phyloP scores from a whole-genome alignment of 305 asterid species.

The Fraxinus velutina region DNA sequence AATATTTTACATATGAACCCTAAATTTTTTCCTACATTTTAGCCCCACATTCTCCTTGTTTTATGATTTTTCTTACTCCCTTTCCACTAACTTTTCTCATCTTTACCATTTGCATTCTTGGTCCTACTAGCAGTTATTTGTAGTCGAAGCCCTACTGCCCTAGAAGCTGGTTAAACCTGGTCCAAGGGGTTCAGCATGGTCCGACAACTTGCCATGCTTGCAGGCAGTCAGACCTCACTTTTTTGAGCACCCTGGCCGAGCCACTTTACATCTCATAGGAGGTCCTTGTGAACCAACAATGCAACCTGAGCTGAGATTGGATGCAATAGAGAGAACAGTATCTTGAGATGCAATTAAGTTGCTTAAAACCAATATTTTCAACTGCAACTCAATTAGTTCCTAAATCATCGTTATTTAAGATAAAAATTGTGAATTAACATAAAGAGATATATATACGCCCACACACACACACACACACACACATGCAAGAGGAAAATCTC shows the following conservation, averaged over 20 bases:
- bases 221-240: background rate
- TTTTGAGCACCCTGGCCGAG: background rate
- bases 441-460: background rate
- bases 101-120: background rate
- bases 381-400: background rate
- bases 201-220: background rate
- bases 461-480: too few species aligned
- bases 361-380: background rate
- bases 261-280: background rate
- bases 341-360: background rate
- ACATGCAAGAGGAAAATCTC: background rate
- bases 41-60: background rate
- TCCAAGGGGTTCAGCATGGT: background rate
- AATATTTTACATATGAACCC: too few species aligned
- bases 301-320: background rate
- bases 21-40: too few species aligned
- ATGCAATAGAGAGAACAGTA: background rate
- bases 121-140: background rate
- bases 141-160: background rate
- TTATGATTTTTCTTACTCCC: background rate
- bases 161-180: background rate
- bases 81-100: background rate
- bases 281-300: background rate
- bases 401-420: background rate
- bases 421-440: background rate